phyloP scores from a whole-genome alignment of 306 rosid species.

The Castanea mollissima region DNA sequence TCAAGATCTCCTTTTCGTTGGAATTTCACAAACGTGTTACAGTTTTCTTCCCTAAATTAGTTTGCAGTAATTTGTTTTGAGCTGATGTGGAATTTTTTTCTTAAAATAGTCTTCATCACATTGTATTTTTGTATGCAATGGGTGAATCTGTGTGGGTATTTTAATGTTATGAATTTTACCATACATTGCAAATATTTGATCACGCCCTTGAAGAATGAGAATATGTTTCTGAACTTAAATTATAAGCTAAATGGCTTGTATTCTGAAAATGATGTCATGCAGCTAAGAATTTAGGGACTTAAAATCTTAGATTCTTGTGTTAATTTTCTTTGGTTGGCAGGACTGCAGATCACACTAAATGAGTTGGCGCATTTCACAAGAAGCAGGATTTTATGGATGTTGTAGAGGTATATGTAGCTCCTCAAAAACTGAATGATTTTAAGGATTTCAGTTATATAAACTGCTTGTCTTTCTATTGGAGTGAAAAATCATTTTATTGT shows the following conservation, averaged over 20 bases:
- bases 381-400: slow-evolving; percentile 57
- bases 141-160: not conserved
- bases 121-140: not conserved
- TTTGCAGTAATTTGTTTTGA: not conserved
- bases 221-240: not conserved
- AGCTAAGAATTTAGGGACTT: not conserved
- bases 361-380: slow-evolving; percentile 52
- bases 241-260: not conserved
- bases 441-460: slow-evolving; percentile 1
- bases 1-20: not conserved
- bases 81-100: not conserved
- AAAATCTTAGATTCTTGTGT: not conserved
- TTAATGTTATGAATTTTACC: not conserved
- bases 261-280: not conserved
- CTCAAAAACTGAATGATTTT: not conserved
- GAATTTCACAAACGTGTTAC: not conserved
- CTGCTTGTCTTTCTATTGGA: not conserved
- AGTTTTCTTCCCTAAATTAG: not conserved
- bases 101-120: not conserved
- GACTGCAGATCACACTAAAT: slow-evolving; percentile 58
- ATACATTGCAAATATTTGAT: not conserved
- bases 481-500: not conserved
- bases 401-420: slow-evolving; percentile 44
- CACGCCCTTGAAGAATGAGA: not conserved
- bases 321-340: slow-evolving; percentile 9